Evolutionary conservation across 306 rosid genomes (phyloP), one percentile per base, ranked within the genome.

Genomic region (Argentina anserina): DNA sequence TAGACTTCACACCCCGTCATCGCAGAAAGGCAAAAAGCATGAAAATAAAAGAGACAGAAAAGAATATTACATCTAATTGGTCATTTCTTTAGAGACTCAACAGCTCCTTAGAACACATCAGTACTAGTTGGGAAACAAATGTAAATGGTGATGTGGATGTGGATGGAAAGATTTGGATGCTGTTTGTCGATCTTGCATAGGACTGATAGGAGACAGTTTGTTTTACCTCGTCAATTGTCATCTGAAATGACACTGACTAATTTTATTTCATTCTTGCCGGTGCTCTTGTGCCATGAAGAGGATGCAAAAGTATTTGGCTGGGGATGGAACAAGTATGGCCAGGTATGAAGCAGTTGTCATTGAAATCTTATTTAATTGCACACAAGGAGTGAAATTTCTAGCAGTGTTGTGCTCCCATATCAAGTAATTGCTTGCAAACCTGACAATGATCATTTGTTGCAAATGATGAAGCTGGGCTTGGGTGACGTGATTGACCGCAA

Each of bases 291-390:
- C 77, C 80, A 77, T 81, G 60, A 63, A 93, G 99, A 81, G 46
- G 85, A 90, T 70, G 86, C 87, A 31, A 90, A 90, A 79, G 93
- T 88, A 41, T 95, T 95, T 71, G 81, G 96, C 87, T 95, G 99
- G 97, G 99, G 99, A 47, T 95, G 99, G 99, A 95, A 95, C 93
- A 95, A 95, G 78, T 92, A 95, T 45, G 99, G 99, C 23, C 99
- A 95, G 97, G 99, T 92, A 83, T 64, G 41, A 79, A 29, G 17
- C 67, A 15, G 26, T n/a, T n/a, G n/a, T n/a, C n/a, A n/a, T n/a
- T n/a, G n/a, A n/a, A n/a, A n/a, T n/a, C n/a, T n/a, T n/a, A n/a
- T n/a, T n/a, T n/a, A n/a, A n/a, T n/a, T n/a, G n/a, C n/a, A n/a
- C n/a, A n/a, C n/a, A n/a, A n/a, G n/a, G n/a, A n/a, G n/a, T n/a